Evolutionary conservation across 176 grass and related monocot genomes (phyloP), one percentile per base, ranked within the genome.

Genomic region (Bromus sterilis): DNA sequence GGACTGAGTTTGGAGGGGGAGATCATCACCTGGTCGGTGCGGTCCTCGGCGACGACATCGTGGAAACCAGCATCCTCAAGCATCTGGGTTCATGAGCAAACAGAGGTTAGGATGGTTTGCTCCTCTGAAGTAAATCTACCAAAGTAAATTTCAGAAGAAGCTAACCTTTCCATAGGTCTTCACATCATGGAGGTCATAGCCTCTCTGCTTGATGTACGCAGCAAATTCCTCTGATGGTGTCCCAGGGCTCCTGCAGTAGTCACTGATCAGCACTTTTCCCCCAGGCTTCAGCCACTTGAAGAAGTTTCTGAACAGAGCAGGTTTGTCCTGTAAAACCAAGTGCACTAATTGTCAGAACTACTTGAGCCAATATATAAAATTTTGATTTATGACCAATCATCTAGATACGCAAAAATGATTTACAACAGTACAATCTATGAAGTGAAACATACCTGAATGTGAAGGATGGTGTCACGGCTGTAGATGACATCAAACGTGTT

Each of bases 381-480:
- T n/a, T n/a, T n/a, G 16, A 9, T 4, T 49, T 37, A n/a, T n/a
- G n/a, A n/a, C 35, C 43, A 74, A 65, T n/a, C n/a, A 63, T 73
- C 6, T 49, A 59, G 21, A 68, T 7, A n/a, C 37, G 15, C 23
- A 4, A 42, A 44, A 25, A 40, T 9, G 39, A 44, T 13, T n/a
- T 14, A 80, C 16, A 86, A 3, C 0, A 40, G 12, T 32, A 40
- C 49, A 71, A 7, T 62, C 20, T 37, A 31, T 5, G 29, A 18
- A 55, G 10, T 75, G 7, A 64, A 40, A 73, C 73, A 72, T 88
- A 91, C 96, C 29, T 95, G 93, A 83, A 99, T 95, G 81, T 99
- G 96, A 69, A 99, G 96, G 67, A 99, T 95, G 48, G 96, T 95
- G 86, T 99, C 96, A 44, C 96, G 90, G 82, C 96, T 99, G 78